Conservation (phyloP, 1,284 basidiomycete species). For the Veloporphyrellus conicus region DNA sequence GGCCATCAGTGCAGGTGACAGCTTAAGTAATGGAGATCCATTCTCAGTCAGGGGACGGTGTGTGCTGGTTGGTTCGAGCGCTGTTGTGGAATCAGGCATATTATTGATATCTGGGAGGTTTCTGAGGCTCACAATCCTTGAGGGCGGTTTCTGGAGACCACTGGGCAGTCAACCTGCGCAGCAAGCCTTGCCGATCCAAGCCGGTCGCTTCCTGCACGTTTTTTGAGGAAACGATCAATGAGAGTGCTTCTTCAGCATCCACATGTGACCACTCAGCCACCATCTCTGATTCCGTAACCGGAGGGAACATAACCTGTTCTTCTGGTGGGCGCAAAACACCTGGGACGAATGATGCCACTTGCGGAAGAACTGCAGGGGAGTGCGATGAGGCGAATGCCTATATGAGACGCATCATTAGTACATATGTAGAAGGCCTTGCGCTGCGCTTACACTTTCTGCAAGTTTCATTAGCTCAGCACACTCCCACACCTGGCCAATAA, state of each 20-base stretch:
- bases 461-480: slow-evolving; percentile 49
- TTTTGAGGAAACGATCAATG: slow-evolving; percentile 47
- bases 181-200: slow-evolving; percentile 53
- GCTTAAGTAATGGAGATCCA: slow-evolving; percentile 66
- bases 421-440: slow-evolving; percentile 14
- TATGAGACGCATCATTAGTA: slow-evolving; percentile 12
- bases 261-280: slow-evolving; percentile 36
- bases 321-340: slow-evolving; percentile 32
- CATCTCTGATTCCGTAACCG: slow-evolving; percentile 15
- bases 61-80: slow-evolving; percentile 57
- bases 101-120: slow-evolving; percentile 4
- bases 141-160: slow-evolving; percentile 80
- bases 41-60: slow-evolving; percentile 63
- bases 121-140: slow-evolving; percentile 60
- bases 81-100: slow-evolving; percentile 30
- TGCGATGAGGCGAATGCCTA: slow-evolving; percentile 38
- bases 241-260: slow-evolving; percentile 53
- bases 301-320: slow-evolving; percentile 29
- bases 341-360: slow-evolving; percentile 27
- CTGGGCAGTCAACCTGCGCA: slow-evolving; percentile 47
- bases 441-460: slow-evolving; percentile 51
- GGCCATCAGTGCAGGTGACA: slow-evolving; percentile 81
- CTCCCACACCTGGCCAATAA: slow-evolving; percentile 72
- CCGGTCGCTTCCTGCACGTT: slow-evolving; percentile 62
- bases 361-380: slow-evolving; percentile 33